Evolutionary conservation across 768 basidiomycete species (phyloP), one percentile per base, ranked within the genome.

Genomic region (Stropharia rugosoannulata): DNA sequence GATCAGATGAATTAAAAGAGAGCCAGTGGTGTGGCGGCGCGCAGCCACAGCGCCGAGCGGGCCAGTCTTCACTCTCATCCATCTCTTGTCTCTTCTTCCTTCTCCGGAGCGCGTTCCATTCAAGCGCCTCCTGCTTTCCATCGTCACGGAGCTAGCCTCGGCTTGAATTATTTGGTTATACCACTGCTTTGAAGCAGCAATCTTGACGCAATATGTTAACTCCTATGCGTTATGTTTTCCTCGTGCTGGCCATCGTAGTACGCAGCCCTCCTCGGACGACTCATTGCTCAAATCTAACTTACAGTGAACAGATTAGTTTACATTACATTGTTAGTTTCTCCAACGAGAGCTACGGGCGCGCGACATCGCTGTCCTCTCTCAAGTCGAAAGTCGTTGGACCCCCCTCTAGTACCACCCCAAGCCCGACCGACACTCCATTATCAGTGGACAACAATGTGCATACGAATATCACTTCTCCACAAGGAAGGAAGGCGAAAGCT

Each of bases 401-500:
- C 10, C 62, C 39, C 36, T 56, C 66, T 16, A 58, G 62, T 19
- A 76, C 85, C 22, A 22, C 18, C 81, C 83, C 8, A 76, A 87
- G 7, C 29, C 29, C 7, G 27, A 4, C 6, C 68, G 78, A 83
- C 65, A 73, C 75, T n/a, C 73, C 80, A n/a, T 71, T 89, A 3
- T 78, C 83, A 7, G 83, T 83, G 3, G 75, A 82, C 25, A 86
- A 86, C 68, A 85, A 82, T 66, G 59, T 75, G 53, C 68, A 69
- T 13, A 55, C 68, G 15, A 78, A 78, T 55, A 56, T 59, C 41
- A 68, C 73, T 2, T 65, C 70, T 16, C 64, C 70, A 1, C 75
- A 73, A 39, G 76, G 72, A n/a, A 77, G 85, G 38, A 91, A 82
- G 66, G 90, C 89, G 2, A 93, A 91, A 66, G 93, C 93, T 22